phyloP scores from a whole-genome alignment of 768 basidiomycete genomes.

The Amanita inopinata region DNA sequence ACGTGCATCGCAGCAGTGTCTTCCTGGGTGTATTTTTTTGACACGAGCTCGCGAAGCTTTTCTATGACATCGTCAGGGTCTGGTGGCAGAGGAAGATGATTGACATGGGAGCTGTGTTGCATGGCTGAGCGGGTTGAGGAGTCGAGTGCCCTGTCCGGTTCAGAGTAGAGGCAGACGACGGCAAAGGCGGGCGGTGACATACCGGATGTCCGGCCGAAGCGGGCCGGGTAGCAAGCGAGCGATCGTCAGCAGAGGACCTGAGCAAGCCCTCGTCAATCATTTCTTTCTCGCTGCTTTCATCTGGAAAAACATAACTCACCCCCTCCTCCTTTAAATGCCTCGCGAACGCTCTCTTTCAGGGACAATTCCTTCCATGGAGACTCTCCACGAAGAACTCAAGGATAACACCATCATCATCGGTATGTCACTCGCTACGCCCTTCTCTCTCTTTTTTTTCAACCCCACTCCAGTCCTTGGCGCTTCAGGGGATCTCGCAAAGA shows the following conservation, averaged over 20 bases:
- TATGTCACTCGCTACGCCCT: constrained; percentile 25
- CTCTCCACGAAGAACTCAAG: constrained; percentile 56
- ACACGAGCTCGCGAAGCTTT: constrained; percentile 55
- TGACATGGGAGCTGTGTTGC: constrained; percentile 17
- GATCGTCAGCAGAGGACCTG: no score
- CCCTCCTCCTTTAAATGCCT: constrained; percentile 23
- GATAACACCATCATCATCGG: constrained; percentile 89
- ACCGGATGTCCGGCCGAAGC: no score
- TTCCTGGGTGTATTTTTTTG: constrained; percentile 27
- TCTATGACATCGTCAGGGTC: constrained; percentile 45
- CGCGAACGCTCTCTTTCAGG: constrained; percentile 58
- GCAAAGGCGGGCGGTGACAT: no score
- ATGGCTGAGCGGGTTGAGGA: constrained; percentile 9
- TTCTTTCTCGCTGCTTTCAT: constrained; percentile 1
- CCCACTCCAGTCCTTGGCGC: constrained; percentile 85
- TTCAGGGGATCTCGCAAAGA: constrained; percentile 96
- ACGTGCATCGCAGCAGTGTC: constrained; percentile 47
- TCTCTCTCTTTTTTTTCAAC: constrained; percentile 10
- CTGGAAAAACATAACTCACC: constrained; percentile 2
- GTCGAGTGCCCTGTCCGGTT: no score
- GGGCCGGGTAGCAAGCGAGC: no score
- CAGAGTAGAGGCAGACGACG: not conserved
- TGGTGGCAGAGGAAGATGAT: constrained; percentile 22
- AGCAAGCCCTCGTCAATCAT: constrained; percentile 2
- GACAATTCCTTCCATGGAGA: constrained; percentile 87